Evolutionary conservation across 305 asterid species (phyloP), one percentile per base, ranked within the genome.

Genomic region (Fraxinus sp.): DNA sequence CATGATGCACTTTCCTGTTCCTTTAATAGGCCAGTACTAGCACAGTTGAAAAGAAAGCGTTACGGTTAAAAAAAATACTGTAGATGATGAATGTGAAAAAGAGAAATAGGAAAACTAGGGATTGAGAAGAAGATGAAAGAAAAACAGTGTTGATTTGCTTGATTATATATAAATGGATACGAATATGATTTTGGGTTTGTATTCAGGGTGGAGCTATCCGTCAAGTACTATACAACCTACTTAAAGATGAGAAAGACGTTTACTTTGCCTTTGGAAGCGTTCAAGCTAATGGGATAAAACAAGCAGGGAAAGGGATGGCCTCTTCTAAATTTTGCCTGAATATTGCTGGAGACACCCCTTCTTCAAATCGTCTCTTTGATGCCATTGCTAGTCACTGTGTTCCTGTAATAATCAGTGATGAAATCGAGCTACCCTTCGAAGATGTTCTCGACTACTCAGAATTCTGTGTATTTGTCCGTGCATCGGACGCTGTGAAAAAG

Each of bases 301-400:
- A 85, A 18, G 95, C 93, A 22, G 87, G 90, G 33, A 86, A 39
- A 41, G 99, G 99, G 80, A 96, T 96, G 99, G 87, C 93, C 39
- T 86, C 90, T 4, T 94, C 99, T 0, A 94, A 94, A 84, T 95
- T 91, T 86, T 95, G 98, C 86, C 89, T 95, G 18, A 93, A 92
- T 72, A 91, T 93, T 30, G 99, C 99, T 0, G 99, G 98, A 55
- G 99, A 96, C 88, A 96, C 98, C 8, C 99, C 99, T 36, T 94
- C 99, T 5, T 96, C 99, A 1, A 93, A 94, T 59, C 95, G 98
- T 3, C 98, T 96, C 43, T 96, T 96, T 84, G 98, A 96, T 74
- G 95, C 99, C 84, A 92, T 96, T 55, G 95, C 91, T 8, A 91
- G 91, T 75, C 97, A 90, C 79, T 96, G 99, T 80, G 93, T 94